phyloP scores from a whole-genome alignment of 1,284 basidiomycete genomes.

The Retiboletus fuscus region DNA sequence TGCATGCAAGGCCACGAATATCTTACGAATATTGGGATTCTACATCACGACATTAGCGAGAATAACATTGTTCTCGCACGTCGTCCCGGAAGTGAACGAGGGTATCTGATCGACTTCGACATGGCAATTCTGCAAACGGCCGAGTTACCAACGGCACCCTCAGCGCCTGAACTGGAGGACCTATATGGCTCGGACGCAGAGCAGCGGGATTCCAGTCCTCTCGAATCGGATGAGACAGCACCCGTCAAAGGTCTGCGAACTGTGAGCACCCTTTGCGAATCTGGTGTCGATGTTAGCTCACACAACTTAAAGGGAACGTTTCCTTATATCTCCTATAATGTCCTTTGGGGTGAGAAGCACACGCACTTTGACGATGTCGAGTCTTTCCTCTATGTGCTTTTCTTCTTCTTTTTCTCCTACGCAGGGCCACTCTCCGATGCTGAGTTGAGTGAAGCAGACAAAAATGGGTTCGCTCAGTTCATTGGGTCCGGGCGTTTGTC shows the following conservation, averaged over 20 bases:
- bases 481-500: background rate
- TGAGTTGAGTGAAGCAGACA: background rate
- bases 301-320: conserved; percentile 10
- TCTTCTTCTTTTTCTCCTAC: conserved; percentile 33
- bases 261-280: background rate
- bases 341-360: conserved; percentile 11
- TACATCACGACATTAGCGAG: no score
- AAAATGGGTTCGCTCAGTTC: conserved; percentile 24
- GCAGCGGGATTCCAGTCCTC: no score
- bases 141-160: background rate
- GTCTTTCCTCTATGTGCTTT: conserved; percentile 32
- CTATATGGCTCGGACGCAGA: no score
- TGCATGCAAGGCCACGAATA: no score
- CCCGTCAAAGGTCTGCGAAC: background rate
- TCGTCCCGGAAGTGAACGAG: no score
- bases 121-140: no score
- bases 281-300: background rate
- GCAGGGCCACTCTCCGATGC: conserved; percentile 16
- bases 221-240: no score
- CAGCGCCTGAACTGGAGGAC: no score
- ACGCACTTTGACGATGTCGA: conserved; percentile 31
- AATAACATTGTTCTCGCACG: no score
- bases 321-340: conserved; percentile 23
- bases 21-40: no score
- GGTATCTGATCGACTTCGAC: no score